Conservation (phyloP, 257 asterid genomes). For the Fraxinus excelsior region DNA sequence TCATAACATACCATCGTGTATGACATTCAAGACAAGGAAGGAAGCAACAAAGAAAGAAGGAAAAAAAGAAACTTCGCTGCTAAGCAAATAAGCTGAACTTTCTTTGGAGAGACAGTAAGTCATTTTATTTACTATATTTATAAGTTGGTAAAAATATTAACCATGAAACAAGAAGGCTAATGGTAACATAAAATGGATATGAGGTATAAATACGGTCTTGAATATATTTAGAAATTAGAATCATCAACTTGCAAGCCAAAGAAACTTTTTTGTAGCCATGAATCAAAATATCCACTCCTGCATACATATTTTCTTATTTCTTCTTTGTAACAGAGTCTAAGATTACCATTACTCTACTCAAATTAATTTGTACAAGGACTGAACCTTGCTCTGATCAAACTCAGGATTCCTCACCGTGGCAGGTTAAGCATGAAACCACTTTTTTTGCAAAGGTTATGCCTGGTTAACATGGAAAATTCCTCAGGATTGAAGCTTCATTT, state of each 20-base stretch:
- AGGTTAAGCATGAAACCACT: neutral
- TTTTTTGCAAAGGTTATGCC: neutral
- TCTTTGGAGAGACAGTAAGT: neutral
- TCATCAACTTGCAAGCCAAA: neutral
- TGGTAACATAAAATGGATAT: neutral
- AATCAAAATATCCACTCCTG: neutral
- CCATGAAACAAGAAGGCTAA: neutral
- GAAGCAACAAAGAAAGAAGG: slow-evolving; percentile 8
- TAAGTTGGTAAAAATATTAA: neutral
- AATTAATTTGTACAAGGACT: neutral
- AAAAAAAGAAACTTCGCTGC: neutral
- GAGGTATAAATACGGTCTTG: neutral
- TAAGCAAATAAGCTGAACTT: slow-evolving; percentile 9
- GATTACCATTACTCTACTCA: no score
- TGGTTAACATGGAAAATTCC: neutral
- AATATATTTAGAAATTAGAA: neutral
- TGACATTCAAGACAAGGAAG: slow-evolving; percentile 16
- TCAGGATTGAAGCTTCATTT: neutral
- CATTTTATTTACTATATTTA: neutral
- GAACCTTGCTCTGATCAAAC: neutral
- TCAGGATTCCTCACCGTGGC: neutral
- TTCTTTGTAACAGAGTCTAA: neutral
- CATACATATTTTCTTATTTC: neutral
- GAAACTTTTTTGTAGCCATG: neutral
- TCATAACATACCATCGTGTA: neutral